Conservation (phyloP, 257 asterid species). For the Echites panduratus region DNA sequence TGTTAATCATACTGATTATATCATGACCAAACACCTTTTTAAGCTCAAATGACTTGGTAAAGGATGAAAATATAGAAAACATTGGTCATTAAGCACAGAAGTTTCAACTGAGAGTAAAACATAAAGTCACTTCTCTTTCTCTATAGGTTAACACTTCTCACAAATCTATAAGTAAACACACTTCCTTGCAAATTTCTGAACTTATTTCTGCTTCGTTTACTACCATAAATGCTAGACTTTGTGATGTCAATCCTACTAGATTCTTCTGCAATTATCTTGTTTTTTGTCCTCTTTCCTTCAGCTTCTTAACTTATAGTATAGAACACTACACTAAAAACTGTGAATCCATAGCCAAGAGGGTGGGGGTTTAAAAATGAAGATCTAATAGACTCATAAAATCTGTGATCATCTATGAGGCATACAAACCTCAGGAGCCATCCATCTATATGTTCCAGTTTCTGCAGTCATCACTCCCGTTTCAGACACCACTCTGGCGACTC, state of each 20-base stretch:
- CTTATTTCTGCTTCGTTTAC: background rate
- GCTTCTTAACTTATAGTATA: background rate
- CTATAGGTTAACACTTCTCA: background rate
- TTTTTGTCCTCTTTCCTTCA: background rate
- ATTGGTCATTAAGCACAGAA: background rate
- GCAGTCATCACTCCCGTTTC: conserved; percentile 97
- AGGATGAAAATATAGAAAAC: background rate
- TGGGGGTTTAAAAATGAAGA: background rate
- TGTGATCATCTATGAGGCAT: conserved; percentile 8
- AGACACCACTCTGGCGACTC: conserved; percentile 90
- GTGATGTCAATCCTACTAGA: background rate
- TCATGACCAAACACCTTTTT: background rate
- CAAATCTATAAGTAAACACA: no score
- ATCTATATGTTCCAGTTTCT: conserved; percentile 94
- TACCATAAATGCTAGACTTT: background rate
- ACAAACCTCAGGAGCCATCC: conserved; percentile 99
- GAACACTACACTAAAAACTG: background rate
- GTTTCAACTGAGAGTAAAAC: background rate
- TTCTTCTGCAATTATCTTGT: background rate
- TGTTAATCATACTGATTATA: background rate
- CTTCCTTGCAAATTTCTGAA: no score
- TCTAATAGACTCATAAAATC: background rate
- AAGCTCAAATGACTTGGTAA: background rate
- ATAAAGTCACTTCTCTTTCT: background rate
- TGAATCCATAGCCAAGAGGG: background rate